These are phyloP conservation scores for Pythium biforme DNA, from an alignment of 352 stramenopile genomes.

Conservation along the genomic window DNA sequence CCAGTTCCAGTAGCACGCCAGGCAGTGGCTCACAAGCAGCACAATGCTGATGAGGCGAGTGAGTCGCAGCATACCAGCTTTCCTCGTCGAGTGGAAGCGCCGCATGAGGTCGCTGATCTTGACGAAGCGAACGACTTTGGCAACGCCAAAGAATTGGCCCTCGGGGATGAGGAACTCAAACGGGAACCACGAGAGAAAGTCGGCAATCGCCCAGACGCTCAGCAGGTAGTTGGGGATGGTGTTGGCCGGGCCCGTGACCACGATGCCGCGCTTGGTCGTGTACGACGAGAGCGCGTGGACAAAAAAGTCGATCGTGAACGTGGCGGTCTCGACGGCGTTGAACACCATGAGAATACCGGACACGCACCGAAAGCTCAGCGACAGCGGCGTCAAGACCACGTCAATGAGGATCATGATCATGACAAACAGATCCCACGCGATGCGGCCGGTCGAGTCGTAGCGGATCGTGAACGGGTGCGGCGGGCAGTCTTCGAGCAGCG, in stretches of 20 bases:
- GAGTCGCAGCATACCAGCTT: conserved; percentile 57
- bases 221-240: conserved; percentile 52
- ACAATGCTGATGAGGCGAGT: conserved; percentile 49
- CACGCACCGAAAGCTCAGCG: conserved; percentile 46
- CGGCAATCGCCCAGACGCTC: conserved; percentile 51
- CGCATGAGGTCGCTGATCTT: conserved; percentile 60
- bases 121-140: conserved; percentile 61
- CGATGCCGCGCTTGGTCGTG: conserved; percentile 41
- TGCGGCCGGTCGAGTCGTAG: conserved; percentile 42
- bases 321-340: conserved; percentile 38
- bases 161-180: conserved; percentile 48
- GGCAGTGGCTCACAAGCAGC: conserved; percentile 51
- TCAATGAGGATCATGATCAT: conserved; percentile 56
- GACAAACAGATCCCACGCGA: conserved; percentile 54
- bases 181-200: conserved; percentile 72
- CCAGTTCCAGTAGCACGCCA: conserved; percentile 68
- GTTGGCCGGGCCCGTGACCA: conserved; percentile 44
- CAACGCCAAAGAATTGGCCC: conserved; percentile 52
- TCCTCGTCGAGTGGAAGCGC: conserved; percentile 61
- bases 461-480: conserved; percentile 43
- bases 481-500: conserved; percentile 32
- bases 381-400: conserved; percentile 49
- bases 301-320: conserved; percentile 60
- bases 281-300: conserved; percentile 59
- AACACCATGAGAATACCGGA: conserved; percentile 27